A percentile compares a stretch with the other conserved stretches of the same genome.
Conservation (phyloP, 495 filamentous ascomycete genomes). For the Aspergillus funiculosus region DNA sequence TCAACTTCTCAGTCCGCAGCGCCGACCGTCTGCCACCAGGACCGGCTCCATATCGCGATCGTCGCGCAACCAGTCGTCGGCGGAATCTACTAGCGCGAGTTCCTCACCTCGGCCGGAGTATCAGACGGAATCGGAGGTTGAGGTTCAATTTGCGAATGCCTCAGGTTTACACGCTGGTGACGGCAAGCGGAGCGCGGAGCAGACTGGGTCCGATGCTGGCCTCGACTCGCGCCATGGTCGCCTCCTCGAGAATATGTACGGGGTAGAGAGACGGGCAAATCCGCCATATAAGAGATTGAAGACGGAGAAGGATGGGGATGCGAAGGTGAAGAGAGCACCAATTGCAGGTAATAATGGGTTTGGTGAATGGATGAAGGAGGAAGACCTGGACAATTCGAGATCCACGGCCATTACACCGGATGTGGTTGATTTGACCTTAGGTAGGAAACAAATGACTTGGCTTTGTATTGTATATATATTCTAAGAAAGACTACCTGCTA, state of each 20-base stretch:
- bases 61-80: slow-evolving; percentile 7
- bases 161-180: slow-evolving; percentile 23
- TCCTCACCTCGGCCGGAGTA: slow-evolving; percentile 11
- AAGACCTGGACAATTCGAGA: slow-evolving; percentile 37
- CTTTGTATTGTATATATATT: not conserved
- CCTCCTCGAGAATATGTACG: slow-evolving; percentile 64
- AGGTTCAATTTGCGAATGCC: slow-evolving; percentile 26
- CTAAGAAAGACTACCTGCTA: not conserved
- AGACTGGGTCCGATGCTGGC: slow-evolving; percentile 23
- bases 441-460: slow-evolving; percentile 30
- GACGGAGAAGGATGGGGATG: slow-evolving; percentile 30
- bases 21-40: slow-evolving; percentile 7
- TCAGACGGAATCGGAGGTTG: slow-evolving; percentile 16
- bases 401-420: slow-evolving; percentile 19
- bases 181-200: slow-evolving; percentile 25
- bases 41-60: slow-evolving; percentile 12
- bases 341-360: slow-evolving; percentile 51
- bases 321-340: slow-evolving; percentile 36
- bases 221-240: slow-evolving; percentile 24
- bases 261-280: slow-evolving; percentile 57
- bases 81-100: slow-evolving; percentile 7
- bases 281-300: slow-evolving; percentile 64
- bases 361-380: slow-evolving; percentile 58
- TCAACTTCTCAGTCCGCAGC: slow-evolving; percentile 18
- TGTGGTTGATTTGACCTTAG: slow-evolving; percentile 63